These are phyloP conservation scores for Dissophora globulifera DNA, from an alignment of 192 early-diverging fungal genomes.

Conservation along the genomic window DNA sequence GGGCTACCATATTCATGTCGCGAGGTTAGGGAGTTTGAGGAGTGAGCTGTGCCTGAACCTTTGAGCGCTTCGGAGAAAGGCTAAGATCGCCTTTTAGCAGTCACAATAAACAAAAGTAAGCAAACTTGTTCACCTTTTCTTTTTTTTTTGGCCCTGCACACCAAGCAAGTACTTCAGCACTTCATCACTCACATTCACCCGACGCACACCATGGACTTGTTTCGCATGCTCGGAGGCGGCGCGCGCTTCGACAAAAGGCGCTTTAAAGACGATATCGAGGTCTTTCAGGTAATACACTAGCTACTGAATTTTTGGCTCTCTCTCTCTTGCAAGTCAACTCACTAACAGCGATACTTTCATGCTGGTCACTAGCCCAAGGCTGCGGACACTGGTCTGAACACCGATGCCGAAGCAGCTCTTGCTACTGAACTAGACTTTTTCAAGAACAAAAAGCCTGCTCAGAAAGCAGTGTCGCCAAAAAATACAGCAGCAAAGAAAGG, in stretches of 20 bases:
- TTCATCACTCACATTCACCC: not conserved
- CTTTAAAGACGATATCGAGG: slow-evolving; percentile 81
- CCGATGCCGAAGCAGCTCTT: slow-evolving; percentile 37
- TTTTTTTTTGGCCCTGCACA: slow-evolving; percentile 14
- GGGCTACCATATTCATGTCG: slow-evolving; percentile 3
- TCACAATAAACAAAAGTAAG: slow-evolving; percentile 10
- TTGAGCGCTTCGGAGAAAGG: slow-evolving; percentile 6
- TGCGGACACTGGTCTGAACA: slow-evolving; percentile 27
- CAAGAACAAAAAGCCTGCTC: slow-evolving; percentile 37
- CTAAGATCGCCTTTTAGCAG: not conserved
- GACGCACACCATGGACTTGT: slow-evolving; percentile 70
- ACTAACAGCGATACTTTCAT: no score
- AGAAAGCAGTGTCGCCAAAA: slow-evolving; percentile 27
- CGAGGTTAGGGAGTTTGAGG: not conserved
- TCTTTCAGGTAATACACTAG: slow-evolving; percentile 76
- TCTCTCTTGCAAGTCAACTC: no score
- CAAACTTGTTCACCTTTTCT: slow-evolving; percentile 13
- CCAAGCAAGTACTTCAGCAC: not conserved
- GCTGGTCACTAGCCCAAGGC: slow-evolving; percentile 29
- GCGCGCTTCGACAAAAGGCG: slow-evolving; percentile 88
- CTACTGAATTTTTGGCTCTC: not conserved
- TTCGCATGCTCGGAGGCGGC: slow-evolving; percentile 87
- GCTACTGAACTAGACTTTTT: slow-evolving; percentile 44
- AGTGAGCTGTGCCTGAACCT: not conserved
- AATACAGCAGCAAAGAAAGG: slow-evolving; percentile 25